Evolutionary conservation across 345 rosid genomes (phyloP), one percentile per base, ranked within the genome.

Genomic region (Clarkia xantiana): DNA sequence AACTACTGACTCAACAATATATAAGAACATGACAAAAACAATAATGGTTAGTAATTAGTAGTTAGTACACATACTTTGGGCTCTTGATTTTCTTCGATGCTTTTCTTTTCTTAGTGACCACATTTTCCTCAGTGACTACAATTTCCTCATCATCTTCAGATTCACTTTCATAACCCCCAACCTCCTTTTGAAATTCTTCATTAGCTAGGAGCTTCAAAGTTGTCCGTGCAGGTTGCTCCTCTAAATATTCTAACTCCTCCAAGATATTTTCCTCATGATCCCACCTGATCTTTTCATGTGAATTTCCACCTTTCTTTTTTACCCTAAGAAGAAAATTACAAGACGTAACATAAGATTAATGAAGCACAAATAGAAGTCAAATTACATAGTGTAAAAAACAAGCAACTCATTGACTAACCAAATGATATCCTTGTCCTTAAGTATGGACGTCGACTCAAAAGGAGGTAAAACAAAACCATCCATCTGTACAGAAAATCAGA

Each of bases 401-500:
- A 29, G n/a, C 25, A 18, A 18, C 49, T 9, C 22, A 12, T 55
- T 29, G 45, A 65, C 83, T 68, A 41, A 90, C 98, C 84, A 62
- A 58, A 93, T 58, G 18, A 82, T 63, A 53, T 93, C 99, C 52
- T 71, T 79, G 60, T 93, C 95, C 67, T 77, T 80, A 55, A 93
- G 68, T 50, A 93, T 59, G 53, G 65, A 63, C 61, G 79, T 80
- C 2, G 84, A 77, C 70, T 87, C 96, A 14, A 87, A 87, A 15
- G 88, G 76, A 3, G 96, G 99, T 52, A 93, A 66, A 64, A 62
- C 83, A 62, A 84, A 87, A 7, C 87, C 95, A 55, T 87, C 94
- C 99, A 91, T 91, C 99, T 90, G 75, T 18, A 39, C 36, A 46
- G 67, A 67, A 2, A n/a, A 29, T 29, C 36, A 29, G 39, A 42